Evolutionary conservation across 1,139 yeast genomes (phyloP), one percentile per base, ranked within the genome.

Genomic region (Ogataea hybrid): DNA sequence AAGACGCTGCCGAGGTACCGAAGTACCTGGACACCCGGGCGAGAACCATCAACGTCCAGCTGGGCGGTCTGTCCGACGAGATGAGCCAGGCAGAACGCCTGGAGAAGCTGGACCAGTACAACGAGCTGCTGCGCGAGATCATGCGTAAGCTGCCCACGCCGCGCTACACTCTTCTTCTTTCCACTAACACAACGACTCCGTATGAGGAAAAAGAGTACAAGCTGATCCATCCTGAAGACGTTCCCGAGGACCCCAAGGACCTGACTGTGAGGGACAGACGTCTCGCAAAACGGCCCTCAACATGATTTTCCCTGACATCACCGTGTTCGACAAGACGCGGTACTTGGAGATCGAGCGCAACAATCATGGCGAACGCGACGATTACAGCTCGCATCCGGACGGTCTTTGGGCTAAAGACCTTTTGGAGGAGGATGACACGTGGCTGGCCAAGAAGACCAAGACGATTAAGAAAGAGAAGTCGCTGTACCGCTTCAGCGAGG

Each of bases 101-200:
- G 32, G 53, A 52, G 1, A 57, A 59, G 18, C 62, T 65, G 6
- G 47, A 48, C 18, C 58, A 64, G 12, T 70, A 77, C 46, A 95
- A 86, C 59, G 71, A 69, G 39, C 62, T 71, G 44, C 53, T 80
- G 7, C 61, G 59, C 23, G 67, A 68, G 31, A 69, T 83, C 11
- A 54, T 81, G 22, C 71, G 85, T 25, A 79, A 77, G 49, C 58
- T 81, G n/a, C 92, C 94, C 0, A 72, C 87, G 0, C 90, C 92
- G 0, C 73, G 74, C 47, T 71, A 71, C 43, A 67, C 84, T 4
- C 63, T 84, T 3, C 60, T 84, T 5, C 61, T 77, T 37, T 77
- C 86, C 0, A 62, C 73, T 9, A 49, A 49, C 16, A 58, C 60
- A 16, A 7, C 49, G 2, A 28, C 27, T 5, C 47, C 39, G 8